Percentiles rank a stretch among this genome's conserved stretches.
Evolutionary conservation across 1,139 yeast genomes (phyloP).

Genomic region (Suhomyces taliae): DNA sequence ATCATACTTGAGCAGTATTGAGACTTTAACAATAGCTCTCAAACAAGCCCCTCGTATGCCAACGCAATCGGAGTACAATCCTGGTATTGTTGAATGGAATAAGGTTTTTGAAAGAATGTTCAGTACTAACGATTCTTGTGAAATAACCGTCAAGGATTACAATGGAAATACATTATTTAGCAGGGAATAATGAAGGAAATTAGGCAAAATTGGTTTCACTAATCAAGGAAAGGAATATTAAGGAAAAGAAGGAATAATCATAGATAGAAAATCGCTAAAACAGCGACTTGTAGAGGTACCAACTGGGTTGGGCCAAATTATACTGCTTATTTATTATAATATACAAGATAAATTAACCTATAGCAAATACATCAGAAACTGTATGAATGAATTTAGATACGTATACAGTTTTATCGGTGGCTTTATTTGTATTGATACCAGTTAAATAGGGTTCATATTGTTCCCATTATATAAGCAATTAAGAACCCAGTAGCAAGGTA

Average conservation of each 20-base stretch:
- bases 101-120: conserved; percentile 29
- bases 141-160: conserved; percentile 20
- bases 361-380: too few relatives aligned
- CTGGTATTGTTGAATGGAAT: conserved; percentile 26
- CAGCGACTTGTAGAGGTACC: too few relatives aligned
- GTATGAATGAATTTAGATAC: too few relatives aligned
- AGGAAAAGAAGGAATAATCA: too few relatives aligned
- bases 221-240: too few relatives aligned
- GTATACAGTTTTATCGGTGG: too few relatives aligned
- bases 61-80: background rate
- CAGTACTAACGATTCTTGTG: conserved; percentile 18
- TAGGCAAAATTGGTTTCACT: too few relatives aligned
- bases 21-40: conserved; percentile 26
- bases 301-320: too few relatives aligned
- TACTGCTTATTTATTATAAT: too few relatives aligned
- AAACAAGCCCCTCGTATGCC: conserved; percentile 10
- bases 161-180: conserved; percentile 1
- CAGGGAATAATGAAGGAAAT: background rate
- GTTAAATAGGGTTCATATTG: too few relatives aligned
- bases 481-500: background rate
- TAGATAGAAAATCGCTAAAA: too few relatives aligned
- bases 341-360: too few relatives aligned
- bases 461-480: background rate
- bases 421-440: background rate
- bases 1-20: conserved; percentile 26